Evolutionary conservation across 805 yeast genomes (phyloP), one percentile per base, ranked within the genome.

Genomic region (Candida easanensis): DNA sequence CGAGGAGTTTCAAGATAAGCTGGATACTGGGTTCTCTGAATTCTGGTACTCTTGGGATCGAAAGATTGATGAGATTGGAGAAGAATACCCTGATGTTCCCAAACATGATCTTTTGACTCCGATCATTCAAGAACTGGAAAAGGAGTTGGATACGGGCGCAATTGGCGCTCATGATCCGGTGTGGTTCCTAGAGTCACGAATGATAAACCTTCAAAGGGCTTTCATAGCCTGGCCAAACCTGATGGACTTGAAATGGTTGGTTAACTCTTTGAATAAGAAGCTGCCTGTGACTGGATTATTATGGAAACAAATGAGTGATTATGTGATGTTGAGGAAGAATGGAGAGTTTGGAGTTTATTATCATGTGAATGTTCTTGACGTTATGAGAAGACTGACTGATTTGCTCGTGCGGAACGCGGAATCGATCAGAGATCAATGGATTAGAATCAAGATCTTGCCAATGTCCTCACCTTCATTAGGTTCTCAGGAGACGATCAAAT

Each of bases 341-440:
- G 42, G 42, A 3, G 42, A 39, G 37, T 39, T 39, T 33, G 42
- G 42, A 11, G 32, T 39, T 15, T 39, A 22, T 15, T 39, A 39
- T 26, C 42, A 39, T 16, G 26, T n/a, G 9, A 33, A 39, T 20
- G 37, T 39, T 5, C 37, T 39, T 4, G 42, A 32, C 13, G 42
- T 20, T 11, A 19, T 26, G 21, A 25, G 42, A 14, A 25, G 37
- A 26, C 33, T 39, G 5, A 39, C 42, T 3, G 36, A 25, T 4
- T 36, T 39, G 7, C 31, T 39, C 17, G 42, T 39, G 3, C 25
- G 20, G 27, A 39, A 33, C 11, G 42, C 37, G 6, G 33, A 18
- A 3, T 16, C 27, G 4, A 39, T 39, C 20, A 23, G 42, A 26
- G 42, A 39, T 15, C 42, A 39, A 21, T 26, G 32, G 8, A 25